Percentiles rank a stretch among this genome's conserved stretches.
Conservation (phyloP, 495 filamentous ascomycete species). For the Penicillium maclennaniae region DNA sequence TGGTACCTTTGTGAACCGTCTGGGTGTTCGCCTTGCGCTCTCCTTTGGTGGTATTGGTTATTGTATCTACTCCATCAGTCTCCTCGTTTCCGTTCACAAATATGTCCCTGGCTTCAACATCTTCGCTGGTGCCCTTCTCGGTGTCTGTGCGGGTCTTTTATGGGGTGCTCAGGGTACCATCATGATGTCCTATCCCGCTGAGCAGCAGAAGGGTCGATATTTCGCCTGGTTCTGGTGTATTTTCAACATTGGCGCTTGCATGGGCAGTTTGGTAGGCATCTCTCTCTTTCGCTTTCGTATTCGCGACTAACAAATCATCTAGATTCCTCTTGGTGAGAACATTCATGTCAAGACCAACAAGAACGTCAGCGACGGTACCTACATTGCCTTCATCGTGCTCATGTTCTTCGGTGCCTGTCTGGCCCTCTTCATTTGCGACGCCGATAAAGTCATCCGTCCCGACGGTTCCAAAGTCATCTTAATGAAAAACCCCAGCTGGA, state of each 20-base stretch:
- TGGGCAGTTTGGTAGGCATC: slow-evolving; percentile 42
- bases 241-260: slow-evolving; percentile 50
- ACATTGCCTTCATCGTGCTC: slow-evolving; percentile 50
- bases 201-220: slow-evolving; percentile 46
- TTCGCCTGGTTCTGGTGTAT: slow-evolving; percentile 53
- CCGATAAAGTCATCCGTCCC: slow-evolving; percentile 63
- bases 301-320: background rate
- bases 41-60: slow-evolving; percentile 47
- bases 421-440: slow-evolving; percentile 52
- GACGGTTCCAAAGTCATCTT: slow-evolving; percentile 76
- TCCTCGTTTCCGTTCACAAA: slow-evolving; percentile 63
- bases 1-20: slow-evolving; percentile 45
- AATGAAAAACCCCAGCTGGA: slow-evolving; percentile 78
- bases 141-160: slow-evolving; percentile 46
- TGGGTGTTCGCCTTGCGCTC: slow-evolving; percentile 41
- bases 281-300: background rate
- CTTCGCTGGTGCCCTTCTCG: slow-evolving; percentile 52
- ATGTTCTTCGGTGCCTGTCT: slow-evolving; percentile 55
- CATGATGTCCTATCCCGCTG: slow-evolving; percentile 51
- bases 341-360: slow-evolving; percentile 31
- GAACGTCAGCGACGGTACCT: slow-evolving; percentile 47
- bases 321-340: slow-evolving; percentile 45
- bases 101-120: slow-evolving; percentile 70
- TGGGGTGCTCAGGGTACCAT: slow-evolving; percentile 52
- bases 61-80: slow-evolving; percentile 41